Base-by-base conservation (phyloP, 495 filamentous ascomycete species). In the Neurospora sp. region DNA sequence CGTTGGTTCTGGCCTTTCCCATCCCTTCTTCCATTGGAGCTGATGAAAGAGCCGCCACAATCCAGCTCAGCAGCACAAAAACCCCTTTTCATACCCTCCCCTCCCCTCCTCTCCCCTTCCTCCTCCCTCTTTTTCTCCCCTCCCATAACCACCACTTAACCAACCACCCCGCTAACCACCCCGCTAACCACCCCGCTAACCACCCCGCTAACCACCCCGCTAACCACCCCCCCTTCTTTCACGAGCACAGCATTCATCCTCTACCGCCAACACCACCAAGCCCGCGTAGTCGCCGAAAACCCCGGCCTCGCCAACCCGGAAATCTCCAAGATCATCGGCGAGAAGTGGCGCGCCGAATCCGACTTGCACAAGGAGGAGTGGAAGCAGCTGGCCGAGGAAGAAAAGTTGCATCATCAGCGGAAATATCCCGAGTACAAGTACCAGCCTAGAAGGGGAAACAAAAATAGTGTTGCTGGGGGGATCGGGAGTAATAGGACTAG, bases 281-380 rank as follows among this genome's bases (percentile, higher is more conserved):
- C 90, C 7, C 83, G 87, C 9, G 92, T 98, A 10, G 91, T 95
- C 9, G 86, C 89, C 12, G 89, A 92, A 76, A 87, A 98, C 78
- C 96, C 94, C 7, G 93, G 94, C 53, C 88, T 97, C 75, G 89
- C 96, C 41, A 99, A 99, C 82, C 96, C 96, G 6, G 94, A 99
- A 69, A 97, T 99, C 73, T 98, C 96, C 44, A 98, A 98, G 82
- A 96, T 98, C 76, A 97, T 98, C 77, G 96, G 96, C 59, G 91
- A 94, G 78, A 90, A 93, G 87, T 99, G 96, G 96, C 88, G 90
- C 73, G 84, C 88, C 74, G 88, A 94, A 74, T 84, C 90, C 5
- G 85, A 91, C 40, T 89, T 92, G n/a, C 86, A 88, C 38, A 97
- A 97, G 82, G 87, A 89, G 45, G 87, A 92, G 77, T 99, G 96